Evolutionary conservation across 805 yeast species (phyloP).

Genomic region (Schwanniomyces sp.): DNA sequence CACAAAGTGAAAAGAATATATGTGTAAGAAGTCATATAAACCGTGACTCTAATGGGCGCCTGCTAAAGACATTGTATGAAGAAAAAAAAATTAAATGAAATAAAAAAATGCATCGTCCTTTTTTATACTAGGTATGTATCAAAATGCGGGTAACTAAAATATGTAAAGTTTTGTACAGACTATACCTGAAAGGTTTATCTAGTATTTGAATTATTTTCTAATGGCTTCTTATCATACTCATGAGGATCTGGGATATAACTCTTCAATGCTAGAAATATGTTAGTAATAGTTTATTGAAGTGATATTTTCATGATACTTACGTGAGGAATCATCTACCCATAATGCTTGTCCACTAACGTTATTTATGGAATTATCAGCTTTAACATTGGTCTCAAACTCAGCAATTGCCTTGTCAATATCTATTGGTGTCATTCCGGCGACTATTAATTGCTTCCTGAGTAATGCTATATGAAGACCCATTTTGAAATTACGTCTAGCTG

Average conservation of each 20-base stretch:
- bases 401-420: conserved; percentile 51
- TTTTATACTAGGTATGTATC: conserved; percentile 8
- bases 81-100: conserved; percentile 16
- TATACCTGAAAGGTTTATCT: conserved; percentile 1
- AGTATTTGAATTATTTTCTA: conserved; percentile 8
- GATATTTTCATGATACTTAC: conserved; percentile 15
- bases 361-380: conserved; percentile 53
- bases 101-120: background rate
- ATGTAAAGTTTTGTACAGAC: background rate
- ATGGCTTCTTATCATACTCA: conserved; percentile 51
- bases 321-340: conserved; percentile 59
- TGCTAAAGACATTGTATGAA: conserved; percentile 47
- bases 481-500: conserved; percentile 50
- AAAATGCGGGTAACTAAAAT: background rate
- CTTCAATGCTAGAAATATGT: conserved; percentile 35
- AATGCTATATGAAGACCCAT: conserved; percentile 69
- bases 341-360: conserved; percentile 54
- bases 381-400: conserved; percentile 60
- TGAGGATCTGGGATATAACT: conserved; percentile 56
- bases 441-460: conserved; percentile 58
- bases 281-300: conserved; percentile 9
- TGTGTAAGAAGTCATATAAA: conserved; percentile 48
- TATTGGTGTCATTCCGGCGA: conserved; percentile 58
- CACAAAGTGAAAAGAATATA: conserved; percentile 46
- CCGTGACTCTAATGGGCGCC: conserved; percentile 89